A percentile compares a stretch with the other conserved stretches of the same genome.
Conservation (phyloP, 257 asterid genomes). For the Capsicum baccatum region DNA sequence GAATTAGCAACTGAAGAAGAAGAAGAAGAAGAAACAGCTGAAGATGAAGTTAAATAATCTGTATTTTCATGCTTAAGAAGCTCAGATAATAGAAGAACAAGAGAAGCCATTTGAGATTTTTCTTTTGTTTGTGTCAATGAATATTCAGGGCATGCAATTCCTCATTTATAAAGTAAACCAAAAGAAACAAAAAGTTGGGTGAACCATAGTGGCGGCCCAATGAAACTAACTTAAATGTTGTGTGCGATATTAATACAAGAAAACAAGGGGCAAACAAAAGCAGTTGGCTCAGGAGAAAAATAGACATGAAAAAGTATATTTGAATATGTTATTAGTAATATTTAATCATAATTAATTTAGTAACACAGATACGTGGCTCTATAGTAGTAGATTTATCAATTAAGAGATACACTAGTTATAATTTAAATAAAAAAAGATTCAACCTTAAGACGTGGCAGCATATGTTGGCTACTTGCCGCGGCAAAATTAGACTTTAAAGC, state of each 20-base stretch:
- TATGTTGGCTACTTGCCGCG: too few relatives aligned
- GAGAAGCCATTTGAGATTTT: conserved; percentile 55
- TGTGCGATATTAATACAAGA: conserved; percentile 11
- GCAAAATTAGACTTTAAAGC: too few relatives aligned
- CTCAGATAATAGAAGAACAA: conserved; percentile 64
- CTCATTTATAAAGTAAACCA: conserved; percentile 8
- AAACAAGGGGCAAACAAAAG: conserved; percentile 28
- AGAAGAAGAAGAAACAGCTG: conserved; percentile 14
- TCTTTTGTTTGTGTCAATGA: not conserved
- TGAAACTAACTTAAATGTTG: not conserved
- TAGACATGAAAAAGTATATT: too few relatives aligned
- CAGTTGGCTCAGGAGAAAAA: conserved; percentile 22
- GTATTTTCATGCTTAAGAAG: conserved; percentile 51
- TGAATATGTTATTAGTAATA: not conserved
- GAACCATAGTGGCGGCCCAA: conserved; percentile 18
- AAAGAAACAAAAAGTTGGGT: conserved; percentile 13
- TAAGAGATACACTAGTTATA: too few relatives aligned
- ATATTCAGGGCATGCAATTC: not conserved
- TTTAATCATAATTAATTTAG: not conserved
- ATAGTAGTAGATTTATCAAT: too few relatives aligned
- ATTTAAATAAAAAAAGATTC: too few relatives aligned
- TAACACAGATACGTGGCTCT: not conserved
- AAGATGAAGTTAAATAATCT: conserved; percentile 41
- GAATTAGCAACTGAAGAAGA: conserved; percentile 16
- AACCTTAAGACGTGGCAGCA: too few relatives aligned